Percentiles rank a stretch among this genome's conserved stretches.
Conservation (phyloP, 2,329 filamentous ascomycete species). For the Endoconidiophora polonica region DNA sequence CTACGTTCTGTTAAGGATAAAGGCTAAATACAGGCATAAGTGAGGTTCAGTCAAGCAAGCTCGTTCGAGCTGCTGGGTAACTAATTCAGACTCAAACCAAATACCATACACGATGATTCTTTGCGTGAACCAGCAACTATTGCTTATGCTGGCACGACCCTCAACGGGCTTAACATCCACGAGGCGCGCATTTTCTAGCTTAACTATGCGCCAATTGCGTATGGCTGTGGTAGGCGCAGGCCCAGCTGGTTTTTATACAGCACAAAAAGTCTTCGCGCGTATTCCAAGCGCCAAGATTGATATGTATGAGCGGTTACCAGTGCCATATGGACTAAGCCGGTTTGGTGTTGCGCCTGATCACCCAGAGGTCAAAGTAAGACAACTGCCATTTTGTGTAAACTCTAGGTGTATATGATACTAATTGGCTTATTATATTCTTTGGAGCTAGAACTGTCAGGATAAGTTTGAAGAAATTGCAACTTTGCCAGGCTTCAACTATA, state of each 20-base stretch:
- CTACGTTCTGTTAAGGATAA: too few relatives aligned
- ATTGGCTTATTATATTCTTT: background rate
- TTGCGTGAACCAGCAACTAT: too few relatives aligned
- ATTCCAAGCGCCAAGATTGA: slow-evolving; percentile 59
- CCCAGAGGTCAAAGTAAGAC: slow-evolving; percentile 79
- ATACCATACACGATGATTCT: too few relatives aligned
- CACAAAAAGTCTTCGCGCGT: slow-evolving; percentile 67
- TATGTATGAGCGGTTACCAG: slow-evolving; percentile 91
- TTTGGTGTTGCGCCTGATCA: slow-evolving; percentile 98
- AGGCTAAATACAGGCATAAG: too few relatives aligned
- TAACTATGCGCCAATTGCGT: slow-evolving; percentile 41
- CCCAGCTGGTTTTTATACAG: slow-evolving; percentile 89
- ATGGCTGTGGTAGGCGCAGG: slow-evolving; percentile 86
- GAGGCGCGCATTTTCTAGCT: slow-evolving; percentile 8
- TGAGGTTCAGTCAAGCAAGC: too few relatives aligned
- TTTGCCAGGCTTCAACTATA: slow-evolving; percentile 70
- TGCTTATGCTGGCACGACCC: too few relatives aligned
- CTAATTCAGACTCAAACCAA: too few relatives aligned
- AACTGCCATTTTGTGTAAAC: background rate
- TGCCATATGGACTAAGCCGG: slow-evolving; percentile 80
- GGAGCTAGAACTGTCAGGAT: slow-evolving; percentile 69
- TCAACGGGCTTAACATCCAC: too few relatives aligned
- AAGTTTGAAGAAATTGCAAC: slow-evolving; percentile 80
- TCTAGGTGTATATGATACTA: background rate
- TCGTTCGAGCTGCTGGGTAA: too few relatives aligned